Percentiles rank a stretch among this genome's conserved stretches.
phyloP scores from a whole-genome alignment of 208 protist species.

The Trypanosoma mega region DNA sequence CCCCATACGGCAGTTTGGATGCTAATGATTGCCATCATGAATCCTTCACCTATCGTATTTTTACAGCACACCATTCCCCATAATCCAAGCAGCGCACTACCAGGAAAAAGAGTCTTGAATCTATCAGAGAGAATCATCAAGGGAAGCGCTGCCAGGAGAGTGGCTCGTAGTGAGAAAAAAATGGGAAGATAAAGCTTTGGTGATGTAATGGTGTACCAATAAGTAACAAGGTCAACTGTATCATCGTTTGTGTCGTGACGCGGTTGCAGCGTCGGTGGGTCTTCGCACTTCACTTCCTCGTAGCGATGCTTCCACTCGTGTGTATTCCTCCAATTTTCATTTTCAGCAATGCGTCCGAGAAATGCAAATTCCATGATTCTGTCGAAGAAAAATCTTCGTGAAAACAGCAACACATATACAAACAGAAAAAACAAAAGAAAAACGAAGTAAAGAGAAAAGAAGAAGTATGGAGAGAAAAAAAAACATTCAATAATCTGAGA shows the following conservation, averaged over 20 bases:
- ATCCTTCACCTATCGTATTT: slow-evolving; percentile 49
- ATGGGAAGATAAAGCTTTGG: slow-evolving; percentile 6
- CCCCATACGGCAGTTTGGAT: slow-evolving; percentile 32
- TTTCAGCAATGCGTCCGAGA: too few species aligned
- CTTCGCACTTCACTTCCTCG: not conserved
- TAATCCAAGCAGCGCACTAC: slow-evolving; percentile 33
- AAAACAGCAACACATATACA: too few species aligned
- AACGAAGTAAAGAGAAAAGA: too few species aligned
- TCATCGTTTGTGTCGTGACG: slow-evolving; percentile 13
- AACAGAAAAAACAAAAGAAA: too few species aligned
- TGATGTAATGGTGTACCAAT: slow-evolving; percentile 7
- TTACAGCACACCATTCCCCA: slow-evolving; percentile 42
- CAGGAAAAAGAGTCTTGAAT: slow-evolving; percentile 31
- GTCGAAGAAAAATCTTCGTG: too few species aligned
- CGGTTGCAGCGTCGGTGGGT: slow-evolving; percentile 1
- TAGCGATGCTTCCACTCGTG: too few species aligned
- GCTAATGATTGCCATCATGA: slow-evolving; percentile 24
- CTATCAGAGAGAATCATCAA: slow-evolving; percentile 29
- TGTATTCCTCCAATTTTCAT: too few species aligned
- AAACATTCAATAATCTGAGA: too few species aligned
- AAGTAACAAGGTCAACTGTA: slow-evolving; percentile 9
- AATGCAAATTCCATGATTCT: too few species aligned
- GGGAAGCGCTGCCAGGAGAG: slow-evolving; percentile 43
- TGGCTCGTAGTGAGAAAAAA: slow-evolving; percentile 54
- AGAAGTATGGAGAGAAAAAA: too few species aligned